These are phyloP conservation scores for Psilocybe subaeruginosa DNA, from an alignment of 768 basidiomycete genomes.

Conservation along the genomic window DNA sequence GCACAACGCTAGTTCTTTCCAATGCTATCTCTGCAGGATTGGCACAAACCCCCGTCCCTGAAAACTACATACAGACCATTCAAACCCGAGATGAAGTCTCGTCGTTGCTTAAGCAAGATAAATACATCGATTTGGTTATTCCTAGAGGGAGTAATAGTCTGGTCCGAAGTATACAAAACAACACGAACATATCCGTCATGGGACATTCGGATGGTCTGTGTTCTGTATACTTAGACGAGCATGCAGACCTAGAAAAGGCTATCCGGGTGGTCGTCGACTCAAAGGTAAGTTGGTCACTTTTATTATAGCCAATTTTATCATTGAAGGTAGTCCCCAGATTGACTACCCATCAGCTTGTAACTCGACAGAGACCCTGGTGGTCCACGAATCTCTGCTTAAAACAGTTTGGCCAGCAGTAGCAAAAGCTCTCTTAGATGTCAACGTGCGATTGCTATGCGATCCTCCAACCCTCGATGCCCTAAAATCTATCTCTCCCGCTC, in stretches of 20 bases:
- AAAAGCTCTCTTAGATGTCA: conserved; percentile 62
- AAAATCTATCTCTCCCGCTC: conserved; percentile 33
- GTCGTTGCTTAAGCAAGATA: conserved; percentile 81
- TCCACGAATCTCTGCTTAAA: conserved; percentile 73
- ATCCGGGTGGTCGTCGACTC: conserved; percentile 84
- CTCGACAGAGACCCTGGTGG: conserved; percentile 83
- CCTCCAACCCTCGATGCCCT: conserved; percentile 61
- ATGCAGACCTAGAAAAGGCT: conserved; percentile 79
- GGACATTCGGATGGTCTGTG: conserved; percentile 98
- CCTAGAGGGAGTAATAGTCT: conserved; percentile 93
- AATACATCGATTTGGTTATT: conserved; percentile 95
- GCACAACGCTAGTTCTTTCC: conserved; percentile 78
- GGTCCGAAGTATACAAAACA: conserved; percentile 86
- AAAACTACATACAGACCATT: conserved; percentile 87
- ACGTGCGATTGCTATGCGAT: conserved; percentile 85
- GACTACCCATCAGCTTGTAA: conserved; percentile 98
- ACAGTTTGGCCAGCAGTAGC: conserved; percentile 87
- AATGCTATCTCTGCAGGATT: conserved; percentile 81
- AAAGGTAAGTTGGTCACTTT: conserved; percentile 59
- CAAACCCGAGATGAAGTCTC: conserved; percentile 93
- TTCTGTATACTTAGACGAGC: conserved; percentile 85
- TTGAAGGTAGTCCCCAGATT: conserved; percentile 47
- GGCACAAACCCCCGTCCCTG: conserved; percentile 70
- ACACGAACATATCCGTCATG: conserved; percentile 95
- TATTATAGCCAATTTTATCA: not conserved